Evolutionary conservation across 1,284 basidiomycete genomes (phyloP).

Genomic region (Ganoderma sinense): DNA sequence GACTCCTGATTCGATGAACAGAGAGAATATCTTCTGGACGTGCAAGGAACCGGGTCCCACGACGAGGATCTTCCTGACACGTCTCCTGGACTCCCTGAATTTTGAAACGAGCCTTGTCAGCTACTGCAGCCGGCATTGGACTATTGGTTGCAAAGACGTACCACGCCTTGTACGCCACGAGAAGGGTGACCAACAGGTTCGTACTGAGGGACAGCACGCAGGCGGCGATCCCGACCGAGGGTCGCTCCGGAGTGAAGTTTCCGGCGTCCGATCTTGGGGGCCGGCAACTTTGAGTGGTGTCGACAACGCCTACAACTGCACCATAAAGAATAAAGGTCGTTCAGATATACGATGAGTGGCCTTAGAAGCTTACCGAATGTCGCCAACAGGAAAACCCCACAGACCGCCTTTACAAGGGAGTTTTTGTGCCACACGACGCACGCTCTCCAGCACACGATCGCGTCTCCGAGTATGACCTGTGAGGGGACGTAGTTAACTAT

Average conservation of each 20-base stretch:
- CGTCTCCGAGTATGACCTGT: background rate
- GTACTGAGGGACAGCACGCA: background rate
- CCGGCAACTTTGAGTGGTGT: background rate
- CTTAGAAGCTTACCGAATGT: background rate
- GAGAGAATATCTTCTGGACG: no score
- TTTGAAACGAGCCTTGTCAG: no score
- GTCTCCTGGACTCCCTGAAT: no score
- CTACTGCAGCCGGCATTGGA: no score
- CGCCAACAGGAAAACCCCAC: background rate
- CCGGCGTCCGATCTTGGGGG: background rate
- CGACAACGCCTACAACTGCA: background rate
- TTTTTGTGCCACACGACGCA: slow-evolving; percentile 1
- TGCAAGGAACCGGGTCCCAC: no score
- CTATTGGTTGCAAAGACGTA: background rate
- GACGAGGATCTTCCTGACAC: no score
- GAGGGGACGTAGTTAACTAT: background rate
- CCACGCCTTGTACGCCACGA: background rate
- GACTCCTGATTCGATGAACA: no score
- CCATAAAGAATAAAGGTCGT: background rate
- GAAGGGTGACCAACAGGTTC: background rate
- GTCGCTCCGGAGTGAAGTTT: background rate
- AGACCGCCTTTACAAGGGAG: background rate
- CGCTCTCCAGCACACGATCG: slow-evolving; percentile 7
- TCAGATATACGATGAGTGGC: background rate
- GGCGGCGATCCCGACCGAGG: background rate